Base-by-base conservation (phyloP, 2,329 filamentous ascomycete genomes). In the Trichoderma sp. region DNA sequence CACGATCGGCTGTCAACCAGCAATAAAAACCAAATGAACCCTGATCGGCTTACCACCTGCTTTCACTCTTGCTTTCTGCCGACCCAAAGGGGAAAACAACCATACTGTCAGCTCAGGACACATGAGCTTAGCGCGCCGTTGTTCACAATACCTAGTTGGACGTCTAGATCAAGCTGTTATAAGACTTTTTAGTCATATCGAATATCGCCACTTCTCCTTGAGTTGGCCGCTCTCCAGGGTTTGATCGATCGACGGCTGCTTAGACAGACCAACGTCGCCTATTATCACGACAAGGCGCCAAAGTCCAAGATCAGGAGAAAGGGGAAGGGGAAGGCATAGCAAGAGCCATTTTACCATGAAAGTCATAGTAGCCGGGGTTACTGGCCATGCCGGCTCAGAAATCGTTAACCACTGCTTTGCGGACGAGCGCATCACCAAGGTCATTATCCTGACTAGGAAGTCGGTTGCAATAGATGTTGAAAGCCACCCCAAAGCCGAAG, bases 361-460 rank as follows among this genome's bases (percentile, higher is more conserved):
- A 74, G 79, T 89, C 73, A 83, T 90, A 69, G 78, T 90, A 43
- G 82, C 85, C 7, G 87, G 87, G 59, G 80, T 80, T 26, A 90
- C 86, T n/a, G 87, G 88, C 71, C 83, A 83, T 73, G 82, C 88
- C 68, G 88, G 87, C 67, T 74, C 78, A 34, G 84, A 85, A 73
- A 81, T 88, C 34, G 81, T 89, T 64, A 75, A 78, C 10, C 82
- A 85, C 72, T 85, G 83, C 73, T 81, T 90, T 66, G 73, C 74
- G 4, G 80, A 84, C 74, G 77, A 81, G 21, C 77, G 78, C 72
- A 85, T 90, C 76, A 83, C 81, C 2, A 83, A 83, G 26, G 77
- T 87, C 46, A 76, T 86, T 64, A 82, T 84, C 21, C 78, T 89
- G 13, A 83, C 83, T 3, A 82, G 86, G 11, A 82, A 81, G 18